Base-by-base conservation (phyloP, 306 rosid genomes). In the Adenanthera pavonina region DNA sequence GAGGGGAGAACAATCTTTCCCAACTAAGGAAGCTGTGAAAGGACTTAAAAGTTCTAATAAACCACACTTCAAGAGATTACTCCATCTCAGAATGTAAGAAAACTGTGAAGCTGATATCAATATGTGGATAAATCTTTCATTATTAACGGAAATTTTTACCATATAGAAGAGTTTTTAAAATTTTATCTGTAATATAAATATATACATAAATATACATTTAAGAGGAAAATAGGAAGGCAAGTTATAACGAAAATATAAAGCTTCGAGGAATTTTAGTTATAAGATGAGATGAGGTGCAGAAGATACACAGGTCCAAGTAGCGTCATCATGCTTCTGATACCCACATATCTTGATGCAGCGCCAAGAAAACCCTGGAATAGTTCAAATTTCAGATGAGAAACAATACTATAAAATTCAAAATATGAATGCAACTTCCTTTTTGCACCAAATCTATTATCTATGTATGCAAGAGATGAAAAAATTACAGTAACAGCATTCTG, bases 221-320 rank as follows among this genome's bases (percentile, higher is more conserved):
- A 19, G 16, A 70, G 25, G 34, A 70, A 70, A 70, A 47, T 16
- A 7, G 75, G 30, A 47, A 51, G 65, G 70, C 71, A 75, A 54
- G 78, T 47, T 76, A 72, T 30, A 33, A 54, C 43, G 57, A 38
- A 59, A 56, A 75, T 38, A 71, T 7, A 76, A 57, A 83, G 76
- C 71, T 49, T 79, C 53, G 51, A 72, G 47, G 73, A 67, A 60
- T 77, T 36, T 25, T 61, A 85, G 69, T 36, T 54, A 49, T 43
- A 72, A 75, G 54, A 47, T 82, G 81, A 80, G 77, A 61, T 10
- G 20, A 68, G 83, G 81, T 72, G 81, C 75, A 83, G 87, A 76
- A 80, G 81, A 74, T 93, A 91, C 99, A 95, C 78, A 72, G 97
- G 99, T 77, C 99, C 99, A 83, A 95, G 94, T 72, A 95, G 83